Evolutionary conservation across 2,329 filamentous ascomycete species (phyloP), one percentile per base, ranked within the genome.

Genomic region (Fusarium setosum): DNA sequence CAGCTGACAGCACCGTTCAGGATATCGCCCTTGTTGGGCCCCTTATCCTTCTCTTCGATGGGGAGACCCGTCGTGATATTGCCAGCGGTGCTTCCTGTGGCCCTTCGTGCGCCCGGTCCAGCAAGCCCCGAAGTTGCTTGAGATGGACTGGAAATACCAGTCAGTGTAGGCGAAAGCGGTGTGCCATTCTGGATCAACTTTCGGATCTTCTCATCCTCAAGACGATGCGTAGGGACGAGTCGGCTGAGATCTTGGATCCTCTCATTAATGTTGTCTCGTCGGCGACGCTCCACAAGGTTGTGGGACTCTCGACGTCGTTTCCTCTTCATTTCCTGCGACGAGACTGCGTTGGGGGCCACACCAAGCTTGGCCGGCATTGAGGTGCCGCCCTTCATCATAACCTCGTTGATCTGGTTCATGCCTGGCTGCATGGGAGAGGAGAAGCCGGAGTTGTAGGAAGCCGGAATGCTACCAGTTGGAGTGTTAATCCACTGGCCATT

Each of bases 261-360:
- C 79, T 99, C 96, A 71, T 99, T 99, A 83, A 99, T 99, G 76
- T 98, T 98, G 81, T 98, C 96, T 63, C 96, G 89, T 63, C 96
- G 91, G 50, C 96, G 90, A 56, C 96, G 93, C 81, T 99, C 96
- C 11, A 99, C 96, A 35, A 97, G 85, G 75, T 99, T 98, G 81
- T 99, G 96, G 1, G 95, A 98, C 74, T 97, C 96, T 35, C 96
- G 88, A 60, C 96, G 89, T 61, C 94, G 88, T 77, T 95, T 93
- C 71, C 94, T 88, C 86, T 98, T 98, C 73, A 94, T 94, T 76
- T 98, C 96, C 73, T 97, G 94, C 1, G 93, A 91, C 54, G 96
- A 92, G 51, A 91, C 84, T 15, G 83, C 81, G 35, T 76, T 76
- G 15, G 80, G 74, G 32, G 77, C 76, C n/a, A 76, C 83, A 53